Conservation (phyloP, 2,329 filamentous ascomycete species). For the Orbilia brochopaga region DNA sequence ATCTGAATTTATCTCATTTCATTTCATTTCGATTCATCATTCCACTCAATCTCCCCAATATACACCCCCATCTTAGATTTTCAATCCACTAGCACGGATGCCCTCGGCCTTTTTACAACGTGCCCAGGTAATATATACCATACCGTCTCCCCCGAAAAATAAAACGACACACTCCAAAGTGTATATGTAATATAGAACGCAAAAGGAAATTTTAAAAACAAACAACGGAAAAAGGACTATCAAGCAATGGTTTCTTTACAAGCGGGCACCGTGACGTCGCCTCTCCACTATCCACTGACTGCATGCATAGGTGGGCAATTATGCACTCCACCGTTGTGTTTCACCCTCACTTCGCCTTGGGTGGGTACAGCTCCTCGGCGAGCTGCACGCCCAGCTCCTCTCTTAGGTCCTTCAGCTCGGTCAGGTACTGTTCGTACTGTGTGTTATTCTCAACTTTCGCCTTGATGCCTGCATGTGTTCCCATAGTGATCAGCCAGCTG, state of each 20-base stretch:
- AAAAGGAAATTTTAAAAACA: background rate
- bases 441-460: slow-evolving; percentile 98
- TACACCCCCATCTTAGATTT: too few relatives aligned
- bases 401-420: slow-evolving; percentile 87
- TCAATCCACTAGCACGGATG: too few relatives aligned
- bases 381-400: slow-evolving; percentile 91
- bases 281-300: background rate
- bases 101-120: too few relatives aligned
- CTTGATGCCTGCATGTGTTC: slow-evolving; percentile 76
- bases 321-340: background rate
- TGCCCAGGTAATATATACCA: too few relatives aligned
- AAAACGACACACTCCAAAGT: background rate
- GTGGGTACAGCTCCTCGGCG: slow-evolving; percentile 89
- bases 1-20: too few relatives aligned
- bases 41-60: too few relatives aligned
- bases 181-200: background rate
- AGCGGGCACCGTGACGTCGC: slow-evolving; percentile 5
- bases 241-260: slow-evolving; percentile 12
- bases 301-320: background rate
- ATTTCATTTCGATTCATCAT: too few relatives aligned
- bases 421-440: slow-evolving; percentile 95
- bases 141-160: background rate
- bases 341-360: slow-evolving; percentile 55
- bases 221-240: background rate
- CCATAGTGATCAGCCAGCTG: background rate